phyloP scores from a whole-genome alignment of 2,329 filamentous ascomycete genomes.

The Achaetomium macrosporum region DNA sequence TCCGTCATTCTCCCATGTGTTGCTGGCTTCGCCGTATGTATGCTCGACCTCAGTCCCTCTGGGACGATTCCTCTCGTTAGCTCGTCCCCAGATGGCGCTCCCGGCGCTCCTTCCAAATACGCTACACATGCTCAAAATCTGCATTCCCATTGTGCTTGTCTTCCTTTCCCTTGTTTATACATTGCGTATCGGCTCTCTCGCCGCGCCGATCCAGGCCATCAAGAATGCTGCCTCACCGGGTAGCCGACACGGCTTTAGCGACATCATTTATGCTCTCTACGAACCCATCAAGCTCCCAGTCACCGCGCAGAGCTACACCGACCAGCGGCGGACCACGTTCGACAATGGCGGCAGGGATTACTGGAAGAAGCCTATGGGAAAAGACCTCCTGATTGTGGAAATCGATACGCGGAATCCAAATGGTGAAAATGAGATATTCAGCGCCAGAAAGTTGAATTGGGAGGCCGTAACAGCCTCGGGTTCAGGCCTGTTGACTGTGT shows the following conservation, averaged over 20 bases:
- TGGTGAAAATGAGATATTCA: conserved; percentile 11
- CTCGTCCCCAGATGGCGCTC: too few relatives aligned
- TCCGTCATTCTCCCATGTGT: too few relatives aligned
- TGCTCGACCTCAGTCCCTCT: too few relatives aligned
- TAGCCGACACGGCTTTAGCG: not conserved
- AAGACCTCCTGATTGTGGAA: conserved; percentile 11
- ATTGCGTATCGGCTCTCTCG: too few relatives aligned
- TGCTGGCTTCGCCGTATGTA: too few relatives aligned
- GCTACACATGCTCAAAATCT: too few relatives aligned
- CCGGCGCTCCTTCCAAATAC: too few relatives aligned
- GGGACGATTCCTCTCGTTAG: too few relatives aligned
- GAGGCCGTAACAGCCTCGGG: not conserved
- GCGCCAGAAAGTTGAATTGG: conserved; percentile 8
- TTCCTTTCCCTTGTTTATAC: too few relatives aligned
- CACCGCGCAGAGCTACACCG: conserved; percentile 5
- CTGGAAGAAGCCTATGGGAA: conserved; percentile 10
- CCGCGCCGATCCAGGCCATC: too few relatives aligned
- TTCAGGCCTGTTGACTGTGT: conserved; percentile 27
- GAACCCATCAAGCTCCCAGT: conserved; percentile 8
- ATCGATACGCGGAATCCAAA: conserved; percentile 12
- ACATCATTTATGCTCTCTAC: not conserved
- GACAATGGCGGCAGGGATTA: not conserved
- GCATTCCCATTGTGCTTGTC: too few relatives aligned
- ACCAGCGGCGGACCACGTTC: conserved; percentile 4
- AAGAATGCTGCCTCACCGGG: too few relatives aligned